These are phyloP conservation scores for Parathielavia appendiculata DNA, from an alignment of 495 filamentous ascomycete species.

Conservation along the genomic window DNA sequence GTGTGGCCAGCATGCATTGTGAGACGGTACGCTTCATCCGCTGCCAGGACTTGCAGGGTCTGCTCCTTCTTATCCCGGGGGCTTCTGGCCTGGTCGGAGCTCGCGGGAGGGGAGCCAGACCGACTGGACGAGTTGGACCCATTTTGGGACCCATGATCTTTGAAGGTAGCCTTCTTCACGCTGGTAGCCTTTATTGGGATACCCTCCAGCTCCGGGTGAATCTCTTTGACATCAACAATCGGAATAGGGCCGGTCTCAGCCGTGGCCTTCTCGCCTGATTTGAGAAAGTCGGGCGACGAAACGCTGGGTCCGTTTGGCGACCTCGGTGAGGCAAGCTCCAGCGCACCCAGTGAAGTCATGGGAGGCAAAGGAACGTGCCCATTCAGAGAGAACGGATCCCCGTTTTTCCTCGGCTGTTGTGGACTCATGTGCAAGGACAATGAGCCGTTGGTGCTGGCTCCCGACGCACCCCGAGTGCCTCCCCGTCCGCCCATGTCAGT, in stretches of 20 bases:
- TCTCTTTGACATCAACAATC: conserved; percentile 42
- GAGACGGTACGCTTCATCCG: conserved; percentile 38
- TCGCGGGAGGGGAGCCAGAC: conserved; percentile 23
- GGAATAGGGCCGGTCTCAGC: conserved; percentile 26
- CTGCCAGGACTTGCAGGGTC: conserved; percentile 38
- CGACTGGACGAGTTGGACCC: conserved; percentile 21
- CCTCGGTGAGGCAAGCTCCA: conserved; percentile 10
- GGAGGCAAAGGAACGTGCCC: not conserved
- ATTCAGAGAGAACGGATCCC: not conserved
- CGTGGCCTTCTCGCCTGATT: conserved; percentile 17
- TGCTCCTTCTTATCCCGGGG: conserved; percentile 30
- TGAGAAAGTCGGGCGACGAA: conserved; percentile 17
- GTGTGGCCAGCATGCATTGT: conserved; percentile 49
- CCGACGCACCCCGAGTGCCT: conserved; percentile 21
- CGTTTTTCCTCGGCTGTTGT: not conserved
- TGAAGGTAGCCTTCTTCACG: conserved; percentile 42
- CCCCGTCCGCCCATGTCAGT: conserved; percentile 23
- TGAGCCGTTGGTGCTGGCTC: conserved; percentile 29
- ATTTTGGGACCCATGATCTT: conserved; percentile 25
- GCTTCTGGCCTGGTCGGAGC: conserved; percentile 14
- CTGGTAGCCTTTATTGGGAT: conserved; percentile 40
- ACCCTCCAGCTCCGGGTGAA: conserved; percentile 44
- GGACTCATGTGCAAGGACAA: conserved; percentile 26
- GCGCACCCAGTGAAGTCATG: not conserved
- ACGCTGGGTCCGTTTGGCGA: conserved; percentile 15